Evolutionary conservation across 2,329 filamentous ascomycete genomes (phyloP).

Genomic region (Alternaria hordeiaustralica): DNA sequence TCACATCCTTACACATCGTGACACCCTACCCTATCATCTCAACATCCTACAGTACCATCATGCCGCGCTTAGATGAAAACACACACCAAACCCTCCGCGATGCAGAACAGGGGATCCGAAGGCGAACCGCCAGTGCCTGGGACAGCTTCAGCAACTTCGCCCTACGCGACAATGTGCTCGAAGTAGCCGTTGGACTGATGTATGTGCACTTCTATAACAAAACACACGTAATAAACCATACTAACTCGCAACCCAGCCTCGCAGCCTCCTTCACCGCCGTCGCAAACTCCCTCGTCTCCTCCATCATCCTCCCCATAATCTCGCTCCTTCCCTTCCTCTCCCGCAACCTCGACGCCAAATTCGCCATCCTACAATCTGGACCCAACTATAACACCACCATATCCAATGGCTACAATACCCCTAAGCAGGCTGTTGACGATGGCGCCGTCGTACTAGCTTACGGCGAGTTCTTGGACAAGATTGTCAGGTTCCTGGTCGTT

Average conservation of each 20-base stretch:
- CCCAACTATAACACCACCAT: constrained; percentile 52
- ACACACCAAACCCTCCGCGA: constrained; percentile 55
- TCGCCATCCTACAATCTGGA: constrained; percentile 68
- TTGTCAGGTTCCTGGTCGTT: constrained; percentile 70
- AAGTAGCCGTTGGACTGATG: constrained; percentile 79
- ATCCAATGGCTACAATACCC: constrained; percentile 70
- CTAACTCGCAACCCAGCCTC: constrained; percentile 56
- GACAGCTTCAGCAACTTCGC: constrained; percentile 75
- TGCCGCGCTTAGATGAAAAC: constrained; percentile 42
- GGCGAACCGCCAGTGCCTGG: constrained; percentile 59
- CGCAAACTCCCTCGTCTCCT: constrained; percentile 74
- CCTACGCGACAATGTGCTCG: constrained; percentile 75
- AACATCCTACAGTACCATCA: constrained; percentile 7
- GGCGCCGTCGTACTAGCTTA: constrained; percentile 76
- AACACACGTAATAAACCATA: neutral
- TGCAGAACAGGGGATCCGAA: constrained; percentile 53
- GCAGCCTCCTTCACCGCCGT: constrained; percentile 74
- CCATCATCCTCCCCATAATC: constrained; percentile 72
- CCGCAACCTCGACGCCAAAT: constrained; percentile 76
- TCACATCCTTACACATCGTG: neutral
- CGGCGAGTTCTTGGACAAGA: constrained; percentile 70
- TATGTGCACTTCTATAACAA: constrained; percentile 38
- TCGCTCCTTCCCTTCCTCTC: constrained; percentile 73
- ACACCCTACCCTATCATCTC: neutral
- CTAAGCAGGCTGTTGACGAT: constrained; percentile 71